These are phyloP conservation scores for Alternaria longipes DNA, from an alignment of 2,329 filamentous ascomycete species.

Conservation along the genomic window DNA sequence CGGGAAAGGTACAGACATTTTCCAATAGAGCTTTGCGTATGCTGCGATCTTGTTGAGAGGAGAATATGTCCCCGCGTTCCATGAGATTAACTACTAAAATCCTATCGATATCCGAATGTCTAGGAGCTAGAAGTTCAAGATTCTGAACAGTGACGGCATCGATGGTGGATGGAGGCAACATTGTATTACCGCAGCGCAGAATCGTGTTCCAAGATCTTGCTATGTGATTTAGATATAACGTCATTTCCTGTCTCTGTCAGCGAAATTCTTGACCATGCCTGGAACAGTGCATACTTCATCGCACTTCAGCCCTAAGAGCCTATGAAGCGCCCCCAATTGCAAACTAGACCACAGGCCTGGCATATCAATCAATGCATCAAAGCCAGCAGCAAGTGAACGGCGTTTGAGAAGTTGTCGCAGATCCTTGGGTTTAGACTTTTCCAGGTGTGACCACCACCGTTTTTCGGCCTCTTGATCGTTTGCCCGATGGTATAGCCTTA, in stretches of 20 bases:
- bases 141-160: constrained; percentile 16
- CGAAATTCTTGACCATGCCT: no score
- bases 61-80: constrained; percentile 16
- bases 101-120: constrained; percentile 14
- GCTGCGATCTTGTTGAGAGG: constrained; percentile 8
- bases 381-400: constrained; percentile 17
- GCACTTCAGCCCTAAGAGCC: constrained; percentile 31
- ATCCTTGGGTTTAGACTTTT: constrained; percentile 30
- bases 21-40: constrained; percentile 8
- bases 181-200: constrained; percentile 13
- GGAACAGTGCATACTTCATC: constrained; percentile 22
- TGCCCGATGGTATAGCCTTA: constrained; percentile 22
- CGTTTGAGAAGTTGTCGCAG: constrained; percentile 26
- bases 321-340: constrained; percentile 30
- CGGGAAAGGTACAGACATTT: constrained; percentile 16
- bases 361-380: constrained; percentile 30
- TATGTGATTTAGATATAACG: constrained; percentile 23
- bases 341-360: constrained; percentile 29
- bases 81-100: constrained; percentile 16
- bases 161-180: constrained; percentile 11
- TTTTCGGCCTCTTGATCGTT: constrained; percentile 20
- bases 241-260: constrained; percentile 21
- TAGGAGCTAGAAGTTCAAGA: constrained; percentile 18
- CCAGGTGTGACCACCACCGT: constrained; percentile 27
- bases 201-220: constrained; percentile 14